These are phyloP conservation scores for Clitoria ternatea DNA, from an alignment of 306 rosid genomes.

Conservation along the genomic window DNA sequence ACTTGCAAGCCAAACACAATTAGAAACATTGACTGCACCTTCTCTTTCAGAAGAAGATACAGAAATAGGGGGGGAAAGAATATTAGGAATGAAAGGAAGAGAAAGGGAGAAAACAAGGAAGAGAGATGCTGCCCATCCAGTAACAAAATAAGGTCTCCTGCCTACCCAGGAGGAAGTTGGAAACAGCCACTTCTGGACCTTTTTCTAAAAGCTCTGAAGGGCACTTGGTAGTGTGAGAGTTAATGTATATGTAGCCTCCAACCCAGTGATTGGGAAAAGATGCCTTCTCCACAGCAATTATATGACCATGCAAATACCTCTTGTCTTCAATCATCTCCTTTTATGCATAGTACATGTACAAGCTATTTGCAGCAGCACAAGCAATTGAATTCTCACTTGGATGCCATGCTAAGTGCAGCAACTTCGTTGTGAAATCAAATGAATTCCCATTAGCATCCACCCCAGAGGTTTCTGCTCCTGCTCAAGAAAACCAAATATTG, in stretches of 20 bases:
- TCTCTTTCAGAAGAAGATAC: constrained; percentile 57
- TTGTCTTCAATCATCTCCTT: constrained; percentile 39
- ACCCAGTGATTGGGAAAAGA: constrained; percentile 39
- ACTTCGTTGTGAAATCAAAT: constrained; percentile 90
- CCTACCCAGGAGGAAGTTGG: constrained; percentile 44
- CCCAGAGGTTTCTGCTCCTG: constrained; percentile 81
- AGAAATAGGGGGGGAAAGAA: constrained; percentile 31
- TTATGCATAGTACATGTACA: constrained; percentile 99
- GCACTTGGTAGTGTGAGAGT: constrained; percentile 47
- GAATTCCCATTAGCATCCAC: constrained; percentile 96
- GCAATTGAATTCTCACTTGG: constrained; percentile 91
- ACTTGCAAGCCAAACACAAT: constrained; percentile 79
- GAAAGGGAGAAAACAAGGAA: neutral
- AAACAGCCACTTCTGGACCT: constrained; percentile 50
- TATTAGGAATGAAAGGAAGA: constrained; percentile 40
- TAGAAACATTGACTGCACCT: constrained; percentile 63
- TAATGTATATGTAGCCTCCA: constrained; percentile 57
- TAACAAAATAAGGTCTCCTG: constrained; percentile 59
- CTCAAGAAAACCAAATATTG: neutral
- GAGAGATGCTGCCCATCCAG: constrained; percentile 39
- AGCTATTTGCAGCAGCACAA: constrained; percentile 99
- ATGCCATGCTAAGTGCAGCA: constrained; percentile 99
- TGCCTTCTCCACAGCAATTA: constrained; percentile 72
- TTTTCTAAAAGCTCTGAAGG: constrained; percentile 44
- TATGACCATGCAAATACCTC: constrained; percentile 42